Evolutionary conservation across 371 early-diverging fungal genomes (phyloP), one percentile per base, ranked within the genome.

Genomic region (Conidiobolus incongruus): DNA sequence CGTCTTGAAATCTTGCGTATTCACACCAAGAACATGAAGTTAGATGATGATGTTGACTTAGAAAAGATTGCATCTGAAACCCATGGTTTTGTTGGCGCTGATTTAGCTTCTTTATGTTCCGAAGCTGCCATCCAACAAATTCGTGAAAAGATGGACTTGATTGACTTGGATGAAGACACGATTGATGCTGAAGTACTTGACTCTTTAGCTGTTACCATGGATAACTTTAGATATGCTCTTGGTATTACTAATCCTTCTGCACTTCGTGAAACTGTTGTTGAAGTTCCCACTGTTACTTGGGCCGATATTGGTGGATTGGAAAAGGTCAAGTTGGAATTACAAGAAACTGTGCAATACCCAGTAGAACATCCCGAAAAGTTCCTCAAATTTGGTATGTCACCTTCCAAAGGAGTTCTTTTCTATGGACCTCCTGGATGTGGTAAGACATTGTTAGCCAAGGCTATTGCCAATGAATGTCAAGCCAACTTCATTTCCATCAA

Each of bases 401-500:
- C 99, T 4, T 88, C 92, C 40, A 94, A 94, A 66, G 99, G 99
- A 63, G 99, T 99, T 21, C 62, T 99, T 55, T 96, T 99, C 76
- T 99, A 99, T 59, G 99, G 99, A 44, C 99, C 99, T 35, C 99
- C 99, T 40, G 99, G 99, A 45, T 97, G 98, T 60, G 99, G 99
- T 72, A 99, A 99, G 66, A 99, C 99, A 10, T 66, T 99, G 51
- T 65, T 99, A 49, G 99, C 99, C 58, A 99, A 99, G 77, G 99
- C 99, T 23, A 94, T 99, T 56, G 99, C 99, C 51, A 95, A 94
- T 53, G 98, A 99, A 68, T 99, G 99, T 66, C 95, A 98, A 60
- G 98, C 99, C 59, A 99, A 99, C 68, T 99, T 99, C 59, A 98
- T n/a, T n/a, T n/a, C n/a, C n/a, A n/a, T n/a, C n/a, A n/a, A n/a